phyloP scores from a whole-genome alignment of 2,329 filamentous ascomycete genomes.

The Aspergillus transmontanensis region DNA sequence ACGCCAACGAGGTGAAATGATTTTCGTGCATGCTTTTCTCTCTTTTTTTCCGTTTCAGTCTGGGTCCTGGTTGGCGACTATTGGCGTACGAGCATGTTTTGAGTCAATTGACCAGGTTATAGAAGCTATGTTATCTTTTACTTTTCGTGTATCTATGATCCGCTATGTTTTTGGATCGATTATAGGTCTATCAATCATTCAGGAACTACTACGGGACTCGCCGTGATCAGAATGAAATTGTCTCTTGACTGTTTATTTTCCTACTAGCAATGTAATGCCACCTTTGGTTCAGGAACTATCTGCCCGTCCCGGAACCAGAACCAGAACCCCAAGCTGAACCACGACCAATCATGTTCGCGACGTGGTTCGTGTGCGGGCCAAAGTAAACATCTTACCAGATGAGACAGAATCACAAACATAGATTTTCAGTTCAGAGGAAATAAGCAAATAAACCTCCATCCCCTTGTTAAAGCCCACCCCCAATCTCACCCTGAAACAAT shows the following conservation, averaged over 20 bases:
- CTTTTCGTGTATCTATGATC: constrained; percentile 27
- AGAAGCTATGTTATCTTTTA: constrained; percentile 11
- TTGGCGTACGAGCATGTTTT: constrained; percentile 7
- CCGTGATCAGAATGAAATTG: not conserved
- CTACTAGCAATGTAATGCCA: not conserved
- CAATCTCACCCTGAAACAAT: not conserved
- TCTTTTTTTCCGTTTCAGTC: not conserved
- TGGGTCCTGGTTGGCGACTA: constrained; percentile 8
- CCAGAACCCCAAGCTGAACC: not conserved
- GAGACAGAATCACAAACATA: not conserved
- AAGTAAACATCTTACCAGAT: not conserved
- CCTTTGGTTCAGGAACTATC: not conserved
- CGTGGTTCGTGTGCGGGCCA: not conserved
- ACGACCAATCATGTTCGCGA: not conserved
- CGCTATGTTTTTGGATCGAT: constrained; percentile 4
- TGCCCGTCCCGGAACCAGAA: not conserved
- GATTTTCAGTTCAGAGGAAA: no score
- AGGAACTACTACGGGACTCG: not conserved
- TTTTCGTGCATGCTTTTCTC: not conserved
- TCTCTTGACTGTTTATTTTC: not conserved
- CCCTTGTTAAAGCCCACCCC: no score
- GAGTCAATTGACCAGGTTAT: constrained; percentile 1
- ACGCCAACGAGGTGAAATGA: constrained; percentile 47
- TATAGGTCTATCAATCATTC: not conserved
- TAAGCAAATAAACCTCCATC: no score